Evolutionary conservation across 805 yeast species (phyloP), one percentile per base, ranked within the genome.

Genomic region (Candida nemodendra): DNA sequence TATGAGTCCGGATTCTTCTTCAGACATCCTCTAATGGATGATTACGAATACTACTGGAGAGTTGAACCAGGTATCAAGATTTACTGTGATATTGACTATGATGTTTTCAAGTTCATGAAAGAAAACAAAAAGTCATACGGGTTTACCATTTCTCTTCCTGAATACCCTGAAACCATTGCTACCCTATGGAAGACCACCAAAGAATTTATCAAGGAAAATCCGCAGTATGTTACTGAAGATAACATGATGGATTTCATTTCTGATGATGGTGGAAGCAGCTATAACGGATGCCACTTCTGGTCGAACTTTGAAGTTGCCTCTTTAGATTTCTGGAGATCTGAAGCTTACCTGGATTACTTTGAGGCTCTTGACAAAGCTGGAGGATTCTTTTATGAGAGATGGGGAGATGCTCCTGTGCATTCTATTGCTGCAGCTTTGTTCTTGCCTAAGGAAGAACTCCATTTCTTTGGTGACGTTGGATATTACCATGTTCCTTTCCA

Each of bases 321-420:
- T 37, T 71, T 86, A 61, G 72, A 76, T 38, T 76, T 87, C 60
- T 85, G 88, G 87, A 73, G 93, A 58, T 62, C 77, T 14, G 77
- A 80, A 36, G 86, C 86, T 7, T 88, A 88, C 58, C 51, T 62
- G 31, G 71, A 74, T 39, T 88, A 81, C 62, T 88, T 88, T 52
- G 83, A 84, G 14, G 67, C 72, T 51, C 73, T 88, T 54, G 95
- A 88, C 63, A 62, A 76, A 45, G 76, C 82, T 12, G 95, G 96
- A 60, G 95, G 95, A n/a, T 88, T 88, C 67, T 88, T 84, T 68
- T 88, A 87, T 62, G 89, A 84, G 69, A 75, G 95, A 64, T 86
- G 95, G 96, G 95, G 95, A 52, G 96, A 87, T 63, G 95, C 95
- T 18, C 96, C 96, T 24, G 82, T 87, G 34, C 96, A 87, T 62